Evolutionary conservation across 2,329 filamentous ascomycete genomes (phyloP).

Genomic region (Diplodia mutila): DNA sequence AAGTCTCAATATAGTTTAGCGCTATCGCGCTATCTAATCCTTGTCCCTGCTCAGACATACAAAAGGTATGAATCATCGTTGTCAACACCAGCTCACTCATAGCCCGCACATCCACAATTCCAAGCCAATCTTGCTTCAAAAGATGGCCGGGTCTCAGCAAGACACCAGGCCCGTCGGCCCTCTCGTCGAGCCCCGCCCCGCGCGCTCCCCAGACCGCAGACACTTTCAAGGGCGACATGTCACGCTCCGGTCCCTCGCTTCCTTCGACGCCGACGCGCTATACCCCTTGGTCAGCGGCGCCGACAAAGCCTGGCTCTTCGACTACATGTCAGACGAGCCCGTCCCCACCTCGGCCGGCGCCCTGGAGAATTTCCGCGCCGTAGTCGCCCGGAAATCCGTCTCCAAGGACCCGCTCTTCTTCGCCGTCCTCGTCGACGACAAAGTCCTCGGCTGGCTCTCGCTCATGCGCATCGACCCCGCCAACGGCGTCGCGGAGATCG

Average conservation of each 20-base stretch:
- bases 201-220: not conserved
- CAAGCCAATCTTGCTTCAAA: no score
- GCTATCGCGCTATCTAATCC: not conserved
- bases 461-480: conserved; percentile 45
- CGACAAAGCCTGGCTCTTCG: conserved; percentile 41
- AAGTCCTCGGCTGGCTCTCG: not conserved
- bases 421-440: not conserved
- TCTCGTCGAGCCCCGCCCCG: not conserved
- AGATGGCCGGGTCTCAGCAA: not conserved
- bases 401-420: conserved; percentile 12
- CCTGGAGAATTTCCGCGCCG: not conserved
- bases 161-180: not conserved
- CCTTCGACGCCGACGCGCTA: conserved; percentile 26
- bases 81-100: not conserved
- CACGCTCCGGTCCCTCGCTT: conserved; percentile 24
- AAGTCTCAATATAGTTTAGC: not conserved
- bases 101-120: not conserved
- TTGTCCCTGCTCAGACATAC: not conserved
- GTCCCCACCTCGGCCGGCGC: conserved; percentile 41
- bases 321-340: conserved; percentile 48
- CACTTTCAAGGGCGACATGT: conserved; percentile 17
- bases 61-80: not conserved
- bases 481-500: conserved; percentile 61
- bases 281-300: conserved; percentile 28
- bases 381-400: not conserved